Base-by-base conservation (phyloP, 148 eudicot genomes). In the Cornus kousa region DNA sequence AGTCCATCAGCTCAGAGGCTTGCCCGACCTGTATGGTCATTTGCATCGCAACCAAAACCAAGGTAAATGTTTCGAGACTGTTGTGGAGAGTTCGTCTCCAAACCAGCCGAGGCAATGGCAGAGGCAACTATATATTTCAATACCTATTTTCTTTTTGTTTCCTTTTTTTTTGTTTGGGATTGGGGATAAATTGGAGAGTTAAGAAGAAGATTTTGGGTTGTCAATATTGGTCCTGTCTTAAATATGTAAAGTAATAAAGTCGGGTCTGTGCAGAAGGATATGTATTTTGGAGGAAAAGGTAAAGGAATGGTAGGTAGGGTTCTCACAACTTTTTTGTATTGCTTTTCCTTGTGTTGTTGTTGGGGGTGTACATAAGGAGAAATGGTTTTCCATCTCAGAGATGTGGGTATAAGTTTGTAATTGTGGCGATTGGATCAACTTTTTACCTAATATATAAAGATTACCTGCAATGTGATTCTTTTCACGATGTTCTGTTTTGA, bases 291-390 rank as follows among this genome's bases (percentile, higher is more conserved):
- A 53, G 59, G 59, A 7, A 62, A 62, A 62, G 73, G 72, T n/a
- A 72, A 68, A 75, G 74, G 72, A 57, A 55, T 33, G 75, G 50
- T 62, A 72, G 78, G 55, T 69, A 83, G 84, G 78, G 39, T 39
- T 39, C 13, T 74, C 64, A 24, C 22, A n/a, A 28, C 60, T 62
- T 79, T 70, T 68, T 77, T 67, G 72, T 72, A 67, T 67, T 81
- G 77, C 46, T 24, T 32, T 77, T n/a, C 50, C 46, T 77, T 80
- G 73, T 77, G 85, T 57, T 66, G 74, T 80, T 71, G 78, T 72
- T 84, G 86, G 79, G 82, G 89, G 85, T 86, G 89, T 84, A 86
- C 77, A 86, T 78, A 86, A 76, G 80, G 82, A 72, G 35, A 70
- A 65, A 73, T 77, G 83, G 85, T 75, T 68, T 68, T 35, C 68